A percentile compares a stretch with the other conserved stretches of the same genome.
These are phyloP conservation scores for Mucor lusitanicus DNA, from an alignment of 371 early-diverging fungal genomes.

Conservation along the genomic window DNA sequence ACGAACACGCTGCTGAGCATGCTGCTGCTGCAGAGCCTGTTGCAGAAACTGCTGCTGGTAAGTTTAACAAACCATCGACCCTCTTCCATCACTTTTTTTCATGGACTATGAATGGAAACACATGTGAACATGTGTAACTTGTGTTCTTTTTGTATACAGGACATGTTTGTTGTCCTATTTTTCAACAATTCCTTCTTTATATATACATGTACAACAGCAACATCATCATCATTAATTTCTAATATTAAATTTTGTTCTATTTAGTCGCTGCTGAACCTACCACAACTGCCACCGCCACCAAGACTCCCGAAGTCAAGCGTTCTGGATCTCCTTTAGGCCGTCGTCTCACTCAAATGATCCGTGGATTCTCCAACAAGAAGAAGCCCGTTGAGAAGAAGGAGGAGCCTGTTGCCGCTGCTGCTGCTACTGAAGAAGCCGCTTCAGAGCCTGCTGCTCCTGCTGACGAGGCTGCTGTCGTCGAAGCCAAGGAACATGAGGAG, in stretches of 20 bases:
- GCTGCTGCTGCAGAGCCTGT: constrained; percentile 13
- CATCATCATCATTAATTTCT: background rate
- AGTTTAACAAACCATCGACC: constrained; percentile 8
- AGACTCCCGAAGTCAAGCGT: constrained; percentile 25
- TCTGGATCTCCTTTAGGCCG: constrained; percentile 43
- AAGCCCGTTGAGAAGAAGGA: constrained; percentile 27
- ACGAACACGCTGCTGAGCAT: constrained; percentile 7
- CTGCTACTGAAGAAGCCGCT: background rate
- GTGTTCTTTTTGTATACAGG: background rate
- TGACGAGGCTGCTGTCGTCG: background rate
- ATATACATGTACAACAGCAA: background rate
- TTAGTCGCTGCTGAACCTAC: constrained; percentile 1
- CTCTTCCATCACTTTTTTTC: background rate
- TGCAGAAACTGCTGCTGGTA: constrained; percentile 21
- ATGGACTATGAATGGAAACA: constrained; percentile 10
- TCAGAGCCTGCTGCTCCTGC: constrained; percentile 3
- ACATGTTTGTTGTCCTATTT: background rate
- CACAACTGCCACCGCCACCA: background rate
- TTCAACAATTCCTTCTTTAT: too few species aligned
- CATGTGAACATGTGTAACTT: constrained; percentile 24
- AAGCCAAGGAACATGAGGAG: constrained; percentile 10
- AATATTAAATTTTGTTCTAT: background rate
- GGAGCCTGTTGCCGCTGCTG: constrained; percentile 8
- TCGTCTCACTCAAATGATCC: constrained; percentile 45
- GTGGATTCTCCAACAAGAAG: constrained; percentile 33